phyloP scores from a whole-genome alignment of 352 stramenopile species.

The Globisporangium mamillatum region DNA sequence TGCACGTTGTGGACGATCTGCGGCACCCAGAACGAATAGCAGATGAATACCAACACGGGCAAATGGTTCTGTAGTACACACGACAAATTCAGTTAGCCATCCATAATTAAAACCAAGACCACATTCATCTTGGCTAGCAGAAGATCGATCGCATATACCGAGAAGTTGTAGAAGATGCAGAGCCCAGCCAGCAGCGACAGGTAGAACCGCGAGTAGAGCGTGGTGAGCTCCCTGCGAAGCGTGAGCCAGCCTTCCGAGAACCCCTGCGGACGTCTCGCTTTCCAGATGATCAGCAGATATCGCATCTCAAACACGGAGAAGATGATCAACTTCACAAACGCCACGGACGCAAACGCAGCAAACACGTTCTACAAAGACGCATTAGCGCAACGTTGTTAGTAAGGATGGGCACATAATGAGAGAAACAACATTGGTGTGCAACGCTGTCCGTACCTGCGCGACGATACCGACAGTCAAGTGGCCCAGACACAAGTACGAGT shows the following conservation, averaged over 20 bases:
- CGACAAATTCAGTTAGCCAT: not conserved
- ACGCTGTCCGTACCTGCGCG: slow-evolving; percentile 35
- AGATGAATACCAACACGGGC: slow-evolving; percentile 89
- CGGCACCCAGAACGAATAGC: slow-evolving; percentile 98
- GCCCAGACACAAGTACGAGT: slow-evolving; percentile 94
- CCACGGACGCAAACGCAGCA: slow-evolving; percentile 93
- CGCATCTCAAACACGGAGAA: slow-evolving; percentile 99
- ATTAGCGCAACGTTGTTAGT: not conserved
- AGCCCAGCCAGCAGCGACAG: slow-evolving; percentile 88
- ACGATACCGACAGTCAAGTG: slow-evolving; percentile 95
- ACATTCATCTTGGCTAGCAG: not conserved
- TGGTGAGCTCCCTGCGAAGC: slow-evolving; percentile 90
- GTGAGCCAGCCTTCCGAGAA: slow-evolving; percentile 86
- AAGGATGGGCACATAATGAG: not conserved
- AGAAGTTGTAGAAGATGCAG: slow-evolving; percentile 91
- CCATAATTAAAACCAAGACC: not conserved
- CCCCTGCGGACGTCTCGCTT: slow-evolving; percentile 87
- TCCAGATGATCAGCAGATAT: slow-evolving; percentile 97
- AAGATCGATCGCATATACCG: slow-evolving; percentile 30
- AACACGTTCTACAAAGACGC: slow-evolving; percentile 89
- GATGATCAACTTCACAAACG: slow-evolving; percentile 98
- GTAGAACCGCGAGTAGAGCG: slow-evolving; percentile 96
- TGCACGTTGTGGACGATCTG: slow-evolving; percentile 97
- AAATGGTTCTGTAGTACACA: slow-evolving; percentile 64
- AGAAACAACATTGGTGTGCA: not conserved